A percentile compares a stretch with the other conserved stretches of the same genome.
Evolutionary conservation across 2,329 filamentous ascomycete genomes (phyloP).

Genomic region (Xylariales sp.): DNA sequence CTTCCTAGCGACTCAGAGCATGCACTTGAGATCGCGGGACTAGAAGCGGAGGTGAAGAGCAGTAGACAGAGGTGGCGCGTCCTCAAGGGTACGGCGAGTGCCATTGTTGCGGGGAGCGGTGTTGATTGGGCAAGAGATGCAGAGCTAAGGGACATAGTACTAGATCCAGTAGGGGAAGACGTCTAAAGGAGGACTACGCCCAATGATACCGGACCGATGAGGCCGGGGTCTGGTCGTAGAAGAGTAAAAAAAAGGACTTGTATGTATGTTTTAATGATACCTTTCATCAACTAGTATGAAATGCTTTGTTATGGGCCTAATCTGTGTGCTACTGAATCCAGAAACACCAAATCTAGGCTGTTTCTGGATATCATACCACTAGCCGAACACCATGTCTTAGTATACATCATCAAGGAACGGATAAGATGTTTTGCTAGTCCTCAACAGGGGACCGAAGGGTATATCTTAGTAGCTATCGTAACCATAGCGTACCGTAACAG

Average conservation of each 20-base stretch:
- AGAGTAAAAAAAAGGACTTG: background rate
- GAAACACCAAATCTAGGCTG: background rate
- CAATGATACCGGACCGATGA: background rate
- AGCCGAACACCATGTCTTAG: background rate
- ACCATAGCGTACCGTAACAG: background rate
- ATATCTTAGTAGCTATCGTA: background rate
- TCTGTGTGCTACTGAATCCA: background rate
- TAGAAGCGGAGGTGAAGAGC: conserved; percentile 69
- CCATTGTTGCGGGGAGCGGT: conserved; percentile 82
- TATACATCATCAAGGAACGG: conserved; percentile 1
- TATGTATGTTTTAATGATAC: conserved; percentile 14
- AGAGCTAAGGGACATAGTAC: conserved; percentile 74
- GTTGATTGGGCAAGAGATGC: conserved; percentile 82
- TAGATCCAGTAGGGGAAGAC: conserved; percentile 70
- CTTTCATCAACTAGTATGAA: background rate
- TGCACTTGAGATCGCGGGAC: conserved; percentile 65
- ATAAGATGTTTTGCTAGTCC: background rate
- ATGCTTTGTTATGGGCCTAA: background rate
- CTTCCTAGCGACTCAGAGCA: conserved; percentile 64
- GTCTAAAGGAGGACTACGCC: conserved; percentile 8
- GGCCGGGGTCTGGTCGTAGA: background rate
- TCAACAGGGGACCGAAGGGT: no score
- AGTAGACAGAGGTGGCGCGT: conserved; percentile 77
- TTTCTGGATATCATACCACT: background rate
- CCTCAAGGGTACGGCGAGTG: conserved; percentile 82